Conservation (phyloP, 495 filamentous ascomycete species). For the Pseudevernia furfuracea region DNA sequence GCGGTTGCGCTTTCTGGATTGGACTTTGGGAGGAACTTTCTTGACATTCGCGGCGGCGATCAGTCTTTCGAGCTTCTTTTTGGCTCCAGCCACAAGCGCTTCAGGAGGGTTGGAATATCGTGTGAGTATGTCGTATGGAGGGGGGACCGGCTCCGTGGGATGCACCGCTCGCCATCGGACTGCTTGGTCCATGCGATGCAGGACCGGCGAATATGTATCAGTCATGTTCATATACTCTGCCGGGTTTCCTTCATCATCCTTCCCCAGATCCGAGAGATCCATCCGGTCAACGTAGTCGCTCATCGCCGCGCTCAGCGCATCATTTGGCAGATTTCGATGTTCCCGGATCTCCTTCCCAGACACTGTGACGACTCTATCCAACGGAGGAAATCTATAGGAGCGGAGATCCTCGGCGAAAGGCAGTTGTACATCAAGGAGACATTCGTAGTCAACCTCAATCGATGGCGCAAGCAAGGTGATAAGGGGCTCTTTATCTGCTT, state of each 20-base stretch:
- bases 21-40: slow-evolving; percentile 82
- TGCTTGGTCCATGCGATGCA: slow-evolving; percentile 82
- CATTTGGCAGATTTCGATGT: slow-evolving; percentile 79
- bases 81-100: slow-evolving; percentile 49
- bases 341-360: slow-evolving; percentile 77
- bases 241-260: slow-evolving; percentile 66
- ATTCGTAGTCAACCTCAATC: slow-evolving; percentile 78
- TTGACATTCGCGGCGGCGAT: slow-evolving; percentile 72
- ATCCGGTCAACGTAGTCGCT: slow-evolving; percentile 86
- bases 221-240: slow-evolving; percentile 71
- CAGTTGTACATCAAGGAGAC: slow-evolving; percentile 84
- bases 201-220: slow-evolving; percentile 81
- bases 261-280: slow-evolving; percentile 63
- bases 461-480: slow-evolving; percentile 76
- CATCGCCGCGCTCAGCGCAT: slow-evolving; percentile 70
- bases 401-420: slow-evolving; percentile 91
- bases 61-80: slow-evolving; percentile 52
- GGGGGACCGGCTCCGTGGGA: slow-evolving; percentile 58
- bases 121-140: slow-evolving; percentile 58
- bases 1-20: slow-evolving; percentile 60
- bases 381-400: slow-evolving; percentile 78
- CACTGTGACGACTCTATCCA: slow-evolving; percentile 80
- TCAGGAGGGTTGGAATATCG: slow-evolving; percentile 69
- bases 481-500: slow-evolving; percentile 67
- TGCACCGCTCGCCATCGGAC: slow-evolving; percentile 74